These are phyloP conservation scores for Leccinum disarticulatum DNA, from an alignment of 768 basidiomycete genomes.

Conservation along the genomic window DNA sequence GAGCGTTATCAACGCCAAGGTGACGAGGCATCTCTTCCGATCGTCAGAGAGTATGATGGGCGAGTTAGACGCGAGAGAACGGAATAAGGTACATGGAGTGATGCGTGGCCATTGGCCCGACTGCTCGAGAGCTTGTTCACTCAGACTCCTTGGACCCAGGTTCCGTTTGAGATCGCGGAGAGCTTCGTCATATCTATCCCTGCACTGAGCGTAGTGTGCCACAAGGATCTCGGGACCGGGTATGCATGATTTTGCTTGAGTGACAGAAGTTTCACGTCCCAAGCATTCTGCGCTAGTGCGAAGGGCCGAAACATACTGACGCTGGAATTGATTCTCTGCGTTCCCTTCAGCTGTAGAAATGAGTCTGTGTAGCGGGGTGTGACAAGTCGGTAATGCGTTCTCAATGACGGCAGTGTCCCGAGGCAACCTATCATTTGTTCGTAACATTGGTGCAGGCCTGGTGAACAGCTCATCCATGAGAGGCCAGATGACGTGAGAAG, in stretches of 20 bases:
- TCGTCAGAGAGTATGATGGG: conserved; percentile 7
- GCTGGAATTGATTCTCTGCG: conserved; percentile 14
- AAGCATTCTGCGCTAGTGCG: conserved; percentile 9
- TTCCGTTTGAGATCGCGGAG: neutral
- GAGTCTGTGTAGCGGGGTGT: conserved; percentile 5
- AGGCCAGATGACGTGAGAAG: neutral
- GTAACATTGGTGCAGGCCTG: neutral
- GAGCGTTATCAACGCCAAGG: conserved; percentile 30
- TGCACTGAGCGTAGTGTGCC: conserved; percentile 12
- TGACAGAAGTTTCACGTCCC: conserved; percentile 1
- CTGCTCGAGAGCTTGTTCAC: conserved; percentile 17
- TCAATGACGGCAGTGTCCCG: neutral
- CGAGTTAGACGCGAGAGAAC: conserved; percentile 29
- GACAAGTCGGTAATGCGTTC: too few relatives aligned
- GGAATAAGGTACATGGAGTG: conserved; percentile 34
- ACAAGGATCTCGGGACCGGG: neutral
- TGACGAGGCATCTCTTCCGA: conserved; percentile 32
- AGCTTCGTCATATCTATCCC: neutral
- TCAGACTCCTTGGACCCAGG: conserved; percentile 15
- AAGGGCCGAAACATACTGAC: conserved; percentile 11
- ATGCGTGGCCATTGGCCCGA: conserved; percentile 40
- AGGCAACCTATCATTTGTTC: neutral
- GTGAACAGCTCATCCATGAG: neutral
- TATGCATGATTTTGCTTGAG: neutral
- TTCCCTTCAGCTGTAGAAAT: conserved; percentile 1